Evolutionary conservation across 2,329 filamentous ascomycete species (phyloP).

Genomic region (Phialophora verrucosa): DNA sequence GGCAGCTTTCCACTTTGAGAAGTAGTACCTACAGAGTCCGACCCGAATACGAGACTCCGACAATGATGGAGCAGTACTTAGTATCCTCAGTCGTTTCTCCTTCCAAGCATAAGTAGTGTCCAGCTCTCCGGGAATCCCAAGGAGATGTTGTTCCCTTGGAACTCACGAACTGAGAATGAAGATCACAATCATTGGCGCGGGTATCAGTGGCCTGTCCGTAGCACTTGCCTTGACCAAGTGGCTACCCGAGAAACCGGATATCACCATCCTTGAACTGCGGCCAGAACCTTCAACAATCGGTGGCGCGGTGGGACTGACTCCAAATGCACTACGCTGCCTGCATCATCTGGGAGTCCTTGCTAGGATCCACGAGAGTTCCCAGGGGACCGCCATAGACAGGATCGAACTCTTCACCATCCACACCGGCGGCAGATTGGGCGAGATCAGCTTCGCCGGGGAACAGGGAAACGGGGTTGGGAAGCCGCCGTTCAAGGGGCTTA

Average conservation of each 20-base stretch:
- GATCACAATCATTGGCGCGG: conserved; percentile 31
- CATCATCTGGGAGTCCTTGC: conserved; percentile 57
- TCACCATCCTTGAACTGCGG: conserved; percentile 43
- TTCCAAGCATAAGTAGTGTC: neutral
- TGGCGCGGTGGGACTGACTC: conserved; percentile 64
- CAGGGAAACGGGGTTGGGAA: conserved; percentile 26
- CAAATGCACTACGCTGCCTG: conserved; percentile 63
- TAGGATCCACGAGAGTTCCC: conserved; percentile 50
- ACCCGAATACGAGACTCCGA: neutral
- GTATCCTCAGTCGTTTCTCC: neutral
- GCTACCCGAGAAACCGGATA: conserved; percentile 17
- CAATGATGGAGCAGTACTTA: neutral
- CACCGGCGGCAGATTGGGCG: conserved; percentile 40
- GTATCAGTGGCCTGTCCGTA: conserved; percentile 27
- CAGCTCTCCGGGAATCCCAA: neutral
- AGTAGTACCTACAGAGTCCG: neutral
- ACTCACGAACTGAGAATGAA: conserved; percentile 23
- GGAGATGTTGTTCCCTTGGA: neutral
- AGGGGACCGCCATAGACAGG: conserved; percentile 56
- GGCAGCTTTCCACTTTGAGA: conserved; percentile 12
- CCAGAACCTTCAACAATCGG: conserved; percentile 43
- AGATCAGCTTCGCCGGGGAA: conserved; percentile 23
- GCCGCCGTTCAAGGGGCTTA: conserved; percentile 42
- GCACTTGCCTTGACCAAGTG: conserved; percentile 28
- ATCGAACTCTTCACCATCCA: conserved; percentile 53